Conservation (phyloP, 2,329 filamentous ascomycete species). For the Fusarium palustre region DNA sequence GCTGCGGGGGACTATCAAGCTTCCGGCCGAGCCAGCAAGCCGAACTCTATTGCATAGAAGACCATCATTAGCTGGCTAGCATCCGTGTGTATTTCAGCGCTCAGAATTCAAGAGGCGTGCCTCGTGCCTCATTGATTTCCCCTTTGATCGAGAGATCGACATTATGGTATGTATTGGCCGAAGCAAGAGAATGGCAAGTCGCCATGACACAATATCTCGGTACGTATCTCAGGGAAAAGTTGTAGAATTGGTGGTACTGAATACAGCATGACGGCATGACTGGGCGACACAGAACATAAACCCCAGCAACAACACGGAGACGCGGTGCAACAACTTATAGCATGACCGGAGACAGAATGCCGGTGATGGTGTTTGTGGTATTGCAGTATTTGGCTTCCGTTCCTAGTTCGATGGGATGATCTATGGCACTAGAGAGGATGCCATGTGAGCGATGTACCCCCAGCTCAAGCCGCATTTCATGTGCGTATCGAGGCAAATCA, state of each 20-base stretch:
- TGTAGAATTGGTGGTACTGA: neutral
- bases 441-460: conserved; percentile 35
- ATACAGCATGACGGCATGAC: neutral
- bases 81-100: conserved; percentile 8
- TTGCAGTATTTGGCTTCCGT: conserved; percentile 26
- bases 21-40: conserved; percentile 25
- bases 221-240: neutral
- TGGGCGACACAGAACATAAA: neutral
- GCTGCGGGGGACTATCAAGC: conserved; percentile 38
- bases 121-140: neutral
- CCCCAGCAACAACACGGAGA: neutral
- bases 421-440: conserved; percentile 37
- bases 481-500: conserved; percentile 29
- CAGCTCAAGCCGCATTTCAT: conserved; percentile 27
- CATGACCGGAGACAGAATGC: conserved; percentile 29
- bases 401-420: conserved; percentile 20
- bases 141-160: conserved; percentile 6
- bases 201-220: neutral
- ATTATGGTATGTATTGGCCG: neutral
- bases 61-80: conserved; percentile 11
- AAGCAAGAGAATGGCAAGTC: neutral
- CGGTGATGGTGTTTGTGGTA: conserved; percentile 20
- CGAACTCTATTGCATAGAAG: conserved; percentile 36
- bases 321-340: neutral
- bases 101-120: conserved; percentile 5